Conservation (phyloP, 2,329 filamentous ascomycete species). For the Thermothelomyces thermophilus region DNA sequence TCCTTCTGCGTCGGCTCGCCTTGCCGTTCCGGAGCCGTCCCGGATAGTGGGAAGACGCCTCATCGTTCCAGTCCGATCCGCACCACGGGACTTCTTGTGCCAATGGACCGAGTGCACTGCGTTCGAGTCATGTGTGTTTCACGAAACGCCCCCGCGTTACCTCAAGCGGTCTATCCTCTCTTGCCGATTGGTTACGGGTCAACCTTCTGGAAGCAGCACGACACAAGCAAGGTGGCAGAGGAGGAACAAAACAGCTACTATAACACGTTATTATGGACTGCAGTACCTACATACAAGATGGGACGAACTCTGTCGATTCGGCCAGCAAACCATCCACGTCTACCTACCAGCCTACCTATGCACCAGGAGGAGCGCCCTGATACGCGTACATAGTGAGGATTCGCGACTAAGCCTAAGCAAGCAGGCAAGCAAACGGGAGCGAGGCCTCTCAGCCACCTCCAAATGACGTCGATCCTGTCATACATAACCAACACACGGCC, state of each 20-base stretch:
- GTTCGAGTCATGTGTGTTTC: conserved; percentile 5
- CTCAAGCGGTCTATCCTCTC: background rate
- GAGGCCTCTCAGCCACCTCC: conserved; percentile 5
- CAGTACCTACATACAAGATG: too few species aligned
- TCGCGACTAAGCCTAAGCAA: too few species aligned
- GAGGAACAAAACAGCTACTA: too few species aligned
- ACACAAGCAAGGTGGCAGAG: background rate
- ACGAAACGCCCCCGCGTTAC: conserved; percentile 9
- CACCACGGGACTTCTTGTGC: too few species aligned
- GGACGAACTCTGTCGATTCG: background rate
- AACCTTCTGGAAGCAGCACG: background rate
- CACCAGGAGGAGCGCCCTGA: too few species aligned
- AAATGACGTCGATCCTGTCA: conserved; percentile 3
- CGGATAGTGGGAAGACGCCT: background rate
- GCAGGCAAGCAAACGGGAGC: too few species aligned
- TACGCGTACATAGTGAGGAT: too few species aligned
- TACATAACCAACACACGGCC: background rate
- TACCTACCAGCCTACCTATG: too few species aligned
- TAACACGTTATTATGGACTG: too few species aligned
- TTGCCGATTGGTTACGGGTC: background rate
- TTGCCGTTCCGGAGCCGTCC: background rate
- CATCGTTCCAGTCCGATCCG: background rate
- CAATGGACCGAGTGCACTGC: too few species aligned
- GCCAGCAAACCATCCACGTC: background rate
- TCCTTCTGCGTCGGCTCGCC: background rate